Percentiles rank a stretch among this genome's conserved stretches.
Evolutionary conservation across 2,329 filamentous ascomycete genomes (phyloP).

Genomic region (Colletotrichum tamarilloi): DNA sequence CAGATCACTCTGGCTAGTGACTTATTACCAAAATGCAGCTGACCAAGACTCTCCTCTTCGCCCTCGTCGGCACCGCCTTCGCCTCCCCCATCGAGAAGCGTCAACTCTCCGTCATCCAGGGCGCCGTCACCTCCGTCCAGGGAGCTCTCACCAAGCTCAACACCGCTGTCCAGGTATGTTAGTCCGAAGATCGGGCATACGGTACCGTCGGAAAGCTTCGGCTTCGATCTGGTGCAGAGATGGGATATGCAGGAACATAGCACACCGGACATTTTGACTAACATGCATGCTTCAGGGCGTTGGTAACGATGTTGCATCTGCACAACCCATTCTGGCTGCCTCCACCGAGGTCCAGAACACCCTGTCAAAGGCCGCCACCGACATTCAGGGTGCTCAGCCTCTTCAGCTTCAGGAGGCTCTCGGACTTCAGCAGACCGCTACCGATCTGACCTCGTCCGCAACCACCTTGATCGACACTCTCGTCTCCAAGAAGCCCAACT

Average conservation of each 20-base stretch:
- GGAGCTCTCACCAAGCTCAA: conserved; percentile 66
- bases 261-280: background rate
- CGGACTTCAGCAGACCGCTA: conserved; percentile 36
- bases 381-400: conserved; percentile 40
- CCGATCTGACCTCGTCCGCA: conserved; percentile 36
- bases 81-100: conserved; percentile 29
- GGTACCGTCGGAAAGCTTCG: background rate
- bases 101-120: conserved; percentile 68
- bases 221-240: background rate
- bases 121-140: conserved; percentile 68
- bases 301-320: conserved; percentile 60
- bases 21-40: conserved; percentile 28
- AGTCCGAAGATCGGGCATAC: background rate
- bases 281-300: conserved; percentile 29
- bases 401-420: conserved; percentile 40
- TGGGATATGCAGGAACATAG: background rate
- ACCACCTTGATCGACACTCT: conserved; percentile 36
- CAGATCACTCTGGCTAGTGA: conserved; percentile 33
- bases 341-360: conserved; percentile 36
- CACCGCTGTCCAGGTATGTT: conserved; percentile 36
- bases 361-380: conserved; percentile 36
- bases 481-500: conserved; percentile 40
- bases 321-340: conserved; percentile 45
- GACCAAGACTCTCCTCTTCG: conserved; percentile 30
- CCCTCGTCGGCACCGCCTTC: conserved; percentile 29